A percentile compares a stretch with the other conserved stretches of the same genome.
These are phyloP conservation scores for Leishmania mexicana DNA, from an alignment of 208 protist genomes.

Conservation along the genomic window DNA sequence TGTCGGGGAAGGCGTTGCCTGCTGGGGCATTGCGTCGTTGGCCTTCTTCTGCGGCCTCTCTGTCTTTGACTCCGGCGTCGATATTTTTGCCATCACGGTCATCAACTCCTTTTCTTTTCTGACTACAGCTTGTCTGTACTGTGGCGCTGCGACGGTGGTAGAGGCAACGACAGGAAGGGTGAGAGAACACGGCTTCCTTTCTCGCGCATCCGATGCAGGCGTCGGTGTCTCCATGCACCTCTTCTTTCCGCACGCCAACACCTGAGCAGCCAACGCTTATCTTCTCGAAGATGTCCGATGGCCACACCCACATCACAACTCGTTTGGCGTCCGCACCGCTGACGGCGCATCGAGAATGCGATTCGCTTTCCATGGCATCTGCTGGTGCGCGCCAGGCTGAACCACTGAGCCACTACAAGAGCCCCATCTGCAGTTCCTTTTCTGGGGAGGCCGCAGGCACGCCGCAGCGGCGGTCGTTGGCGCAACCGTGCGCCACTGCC, in stretches of 20 bases:
- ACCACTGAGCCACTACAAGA: background rate
- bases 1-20: background rate
- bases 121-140: background rate
- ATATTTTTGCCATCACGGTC: background rate
- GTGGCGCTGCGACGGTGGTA: background rate
- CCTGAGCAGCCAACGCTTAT: background rate
- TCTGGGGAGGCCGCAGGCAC: conserved; percentile 8
- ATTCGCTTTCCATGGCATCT: background rate
- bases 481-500: conserved; percentile 12
- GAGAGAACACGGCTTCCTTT: background rate
- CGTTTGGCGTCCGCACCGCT: background rate
- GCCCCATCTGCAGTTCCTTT: background rate
- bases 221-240: background rate
- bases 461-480: conserved; percentile 11
- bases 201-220: background rate
- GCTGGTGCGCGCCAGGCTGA: background rate
- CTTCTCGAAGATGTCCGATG: background rate
- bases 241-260: background rate
- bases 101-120: conserved; percentile 1
- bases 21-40: background rate
- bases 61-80: background rate
- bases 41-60: background rate
- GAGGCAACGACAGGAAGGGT: background rate
- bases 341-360: background rate
- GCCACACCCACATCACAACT: background rate